These are phyloP conservation scores for Immersiporthe knoxdaviesiana DNA, from an alignment of 2,329 filamentous ascomycete genomes.

Conservation along the genomic window DNA sequence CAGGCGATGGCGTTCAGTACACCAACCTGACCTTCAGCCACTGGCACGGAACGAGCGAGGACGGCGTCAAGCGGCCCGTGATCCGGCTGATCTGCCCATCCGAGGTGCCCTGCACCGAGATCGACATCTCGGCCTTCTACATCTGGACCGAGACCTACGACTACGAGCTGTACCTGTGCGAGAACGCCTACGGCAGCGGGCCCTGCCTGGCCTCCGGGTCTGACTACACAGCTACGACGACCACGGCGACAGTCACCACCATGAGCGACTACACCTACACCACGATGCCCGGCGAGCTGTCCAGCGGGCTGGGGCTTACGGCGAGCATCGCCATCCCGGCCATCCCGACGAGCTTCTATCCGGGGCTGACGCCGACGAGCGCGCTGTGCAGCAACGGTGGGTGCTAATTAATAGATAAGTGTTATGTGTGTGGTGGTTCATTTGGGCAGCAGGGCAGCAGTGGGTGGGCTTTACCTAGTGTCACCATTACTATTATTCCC, in stretches of 20 bases:
- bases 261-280: constrained; percentile 20
- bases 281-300: constrained; percentile 25
- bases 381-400: constrained; percentile 14
- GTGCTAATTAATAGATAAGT: neutral
- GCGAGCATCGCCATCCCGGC: constrained; percentile 24
- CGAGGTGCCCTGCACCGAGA: constrained; percentile 54
- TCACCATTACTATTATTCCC: neutral
- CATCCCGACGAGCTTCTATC: constrained; percentile 25
- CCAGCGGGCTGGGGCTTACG: constrained; percentile 22
- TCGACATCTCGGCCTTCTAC: constrained; percentile 53
- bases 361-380: constrained; percentile 23
- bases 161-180: constrained; percentile 32
- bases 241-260: constrained; percentile 27
- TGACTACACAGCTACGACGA: constrained; percentile 25
- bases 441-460: no score
- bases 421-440: neutral
- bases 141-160: constrained; percentile 56
- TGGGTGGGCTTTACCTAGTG: no score
- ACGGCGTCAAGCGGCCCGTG: constrained; percentile 55
- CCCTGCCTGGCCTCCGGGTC: constrained; percentile 26
- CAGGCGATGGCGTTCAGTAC: constrained; percentile 56
- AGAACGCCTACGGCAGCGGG: constrained; percentile 32
- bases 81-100: constrained; percentile 56
- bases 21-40: constrained; percentile 56
- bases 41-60: constrained; percentile 57